A percentile compares a stretch with the other conserved stretches of the same genome.
Conservation (phyloP, 352 stramenopile species). For the Phytophthora pistaciae region DNA sequence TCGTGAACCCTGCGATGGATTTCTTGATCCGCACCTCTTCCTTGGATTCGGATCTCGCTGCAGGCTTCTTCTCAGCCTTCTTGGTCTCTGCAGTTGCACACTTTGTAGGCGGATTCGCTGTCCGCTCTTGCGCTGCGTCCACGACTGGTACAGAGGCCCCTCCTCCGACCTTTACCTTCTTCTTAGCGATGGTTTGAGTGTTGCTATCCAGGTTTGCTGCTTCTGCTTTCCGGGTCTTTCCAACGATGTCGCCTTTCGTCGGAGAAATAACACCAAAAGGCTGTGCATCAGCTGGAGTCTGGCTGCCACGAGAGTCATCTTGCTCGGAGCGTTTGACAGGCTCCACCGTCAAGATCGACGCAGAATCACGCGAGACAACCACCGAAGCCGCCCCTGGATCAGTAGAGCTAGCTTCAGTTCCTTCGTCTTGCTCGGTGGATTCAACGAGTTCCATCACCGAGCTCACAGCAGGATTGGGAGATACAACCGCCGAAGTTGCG, state of each 20-base stretch:
- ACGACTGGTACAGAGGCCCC: background rate
- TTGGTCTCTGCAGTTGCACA: background rate
- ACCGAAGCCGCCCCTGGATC: background rate
- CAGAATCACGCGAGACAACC: background rate
- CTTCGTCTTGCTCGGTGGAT: background rate
- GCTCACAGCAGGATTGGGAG: background rate
- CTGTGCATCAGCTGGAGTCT: background rate
- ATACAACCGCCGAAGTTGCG: background rate
- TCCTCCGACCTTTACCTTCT: constrained; percentile 18
- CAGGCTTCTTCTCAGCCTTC: constrained; percentile 16
- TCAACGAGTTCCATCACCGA: background rate
- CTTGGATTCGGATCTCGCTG: constrained; percentile 7
- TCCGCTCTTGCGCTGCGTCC: background rate
- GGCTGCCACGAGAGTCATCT: background rate
- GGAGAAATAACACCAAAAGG: no score
- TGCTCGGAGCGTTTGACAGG: background rate
- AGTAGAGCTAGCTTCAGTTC: background rate
- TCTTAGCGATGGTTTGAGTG: background rate
- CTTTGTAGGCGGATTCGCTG: background rate
- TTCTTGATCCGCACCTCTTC: constrained; percentile 30
- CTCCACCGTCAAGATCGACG: background rate
- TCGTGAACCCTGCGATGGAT: constrained; percentile 39
- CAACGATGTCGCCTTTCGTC: background rate
- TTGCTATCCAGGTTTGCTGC: constrained; percentile 20
- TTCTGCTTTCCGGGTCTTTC: constrained; percentile 19